Evolutionary conservation across 495 filamentous ascomycete genomes (phyloP).

Genomic region (Barbatosphaeria neglecta): DNA sequence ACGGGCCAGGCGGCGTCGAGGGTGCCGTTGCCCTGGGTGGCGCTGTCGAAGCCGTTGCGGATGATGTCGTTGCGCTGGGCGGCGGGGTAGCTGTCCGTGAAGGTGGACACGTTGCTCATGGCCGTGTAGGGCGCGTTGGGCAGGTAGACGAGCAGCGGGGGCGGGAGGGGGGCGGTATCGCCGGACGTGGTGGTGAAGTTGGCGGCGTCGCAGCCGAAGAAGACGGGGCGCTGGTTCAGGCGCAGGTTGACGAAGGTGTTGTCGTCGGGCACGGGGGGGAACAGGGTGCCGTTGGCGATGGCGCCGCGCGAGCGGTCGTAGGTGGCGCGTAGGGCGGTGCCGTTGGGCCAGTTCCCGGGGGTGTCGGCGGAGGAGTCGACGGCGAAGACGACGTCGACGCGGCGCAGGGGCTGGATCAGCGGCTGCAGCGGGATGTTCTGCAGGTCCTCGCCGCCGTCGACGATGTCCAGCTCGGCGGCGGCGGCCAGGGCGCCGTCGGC

Average conservation of each 20-base stretch:
- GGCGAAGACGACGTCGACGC: constrained; percentile 87
- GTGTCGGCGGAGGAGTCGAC: constrained; percentile 82
- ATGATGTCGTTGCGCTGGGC: constrained; percentile 64
- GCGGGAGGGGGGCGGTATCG: constrained; percentile 15
- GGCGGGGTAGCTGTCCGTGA: constrained; percentile 47
- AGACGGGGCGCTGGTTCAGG: constrained; percentile 74
- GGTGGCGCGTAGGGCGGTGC: constrained; percentile 68
- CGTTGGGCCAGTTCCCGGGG: constrained; percentile 69
- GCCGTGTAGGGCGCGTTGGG: constrained; percentile 73
- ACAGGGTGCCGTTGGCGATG: constrained; percentile 70
- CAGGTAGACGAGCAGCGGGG: constrained; percentile 80
- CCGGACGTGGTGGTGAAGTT: constrained; percentile 44
- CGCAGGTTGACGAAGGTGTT: constrained; percentile 82
- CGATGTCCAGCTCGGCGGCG: constrained; percentile 52
- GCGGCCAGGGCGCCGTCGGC: constrained; percentile 47
- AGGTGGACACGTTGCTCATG: constrained; percentile 65
- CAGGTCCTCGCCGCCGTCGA: constrained; percentile 77
- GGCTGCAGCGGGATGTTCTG: constrained; percentile 87
- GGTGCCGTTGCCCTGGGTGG: constrained; percentile 71
- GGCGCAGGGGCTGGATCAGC: constrained; percentile 64
- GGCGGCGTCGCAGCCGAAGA: constrained; percentile 76
- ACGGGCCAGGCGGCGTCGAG: constrained; percentile 58
- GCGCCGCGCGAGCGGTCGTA: constrained; percentile 58
- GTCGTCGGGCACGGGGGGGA: constrained; percentile 70
- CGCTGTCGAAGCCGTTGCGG: constrained; percentile 70